Evolutionary conservation across 2,329 filamentous ascomycete species (phyloP).

Genomic region (Trichophyton simii): DNA sequence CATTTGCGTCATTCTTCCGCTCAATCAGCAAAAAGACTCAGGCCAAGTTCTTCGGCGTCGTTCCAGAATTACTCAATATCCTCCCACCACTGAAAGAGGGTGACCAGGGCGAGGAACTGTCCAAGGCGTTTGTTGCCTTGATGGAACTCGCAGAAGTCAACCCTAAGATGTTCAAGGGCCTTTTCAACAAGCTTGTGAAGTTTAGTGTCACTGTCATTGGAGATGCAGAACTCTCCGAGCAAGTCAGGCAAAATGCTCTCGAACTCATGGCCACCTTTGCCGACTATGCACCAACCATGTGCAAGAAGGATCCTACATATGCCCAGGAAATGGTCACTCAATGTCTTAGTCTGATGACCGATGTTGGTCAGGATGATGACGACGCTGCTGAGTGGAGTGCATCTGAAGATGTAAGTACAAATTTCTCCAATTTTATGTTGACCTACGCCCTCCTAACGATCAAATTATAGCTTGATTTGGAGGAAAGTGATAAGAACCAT

Average conservation of each 20-base stretch:
- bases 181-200: constrained; percentile 86
- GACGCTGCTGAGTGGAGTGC: constrained; percentile 88
- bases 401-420: constrained; percentile 64
- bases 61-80: constrained; percentile 87
- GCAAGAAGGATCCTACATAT: constrained; percentile 84
- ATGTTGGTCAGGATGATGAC: constrained; percentile 86
- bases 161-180: constrained; percentile 89
- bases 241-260: constrained; percentile 83
- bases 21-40: constrained; percentile 80
- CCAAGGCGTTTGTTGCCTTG: constrained; percentile 75
- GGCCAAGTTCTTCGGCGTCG: constrained; percentile 71
- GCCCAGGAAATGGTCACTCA: constrained; percentile 96
- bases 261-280: constrained; percentile 98
- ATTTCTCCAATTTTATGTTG: background rate
- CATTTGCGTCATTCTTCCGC: constrained; percentile 91
- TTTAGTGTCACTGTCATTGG: constrained; percentile 90
- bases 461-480: constrained; percentile 59
- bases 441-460: constrained; percentile 13
- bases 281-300: constrained; percentile 87
- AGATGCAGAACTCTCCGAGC: constrained; percentile 85
- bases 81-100: constrained; percentile 87
- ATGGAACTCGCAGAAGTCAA: constrained; percentile 92
- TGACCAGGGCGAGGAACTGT: constrained; percentile 79
- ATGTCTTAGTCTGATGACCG: constrained; percentile 94
- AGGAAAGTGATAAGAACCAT: constrained; percentile 94